A percentile compares a stretch with the other conserved stretches of the same genome.
Evolutionary conservation across 176 grass and related monocot species (phyloP).

Genomic region (Triticum dicoccoides): DNA sequence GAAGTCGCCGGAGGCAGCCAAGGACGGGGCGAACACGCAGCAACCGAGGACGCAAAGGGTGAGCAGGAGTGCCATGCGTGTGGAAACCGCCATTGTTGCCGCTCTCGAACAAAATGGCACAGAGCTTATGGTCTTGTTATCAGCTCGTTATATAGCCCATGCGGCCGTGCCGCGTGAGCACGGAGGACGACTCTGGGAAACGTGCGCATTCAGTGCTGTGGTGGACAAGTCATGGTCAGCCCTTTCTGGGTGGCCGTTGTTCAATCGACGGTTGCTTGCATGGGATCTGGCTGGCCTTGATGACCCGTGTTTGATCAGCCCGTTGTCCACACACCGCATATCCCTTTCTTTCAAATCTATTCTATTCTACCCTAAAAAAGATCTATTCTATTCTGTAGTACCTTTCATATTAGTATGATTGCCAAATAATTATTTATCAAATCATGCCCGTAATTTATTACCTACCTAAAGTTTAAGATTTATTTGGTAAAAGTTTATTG

Average conservation of each 20-base stretch:
- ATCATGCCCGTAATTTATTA: too few relatives aligned
- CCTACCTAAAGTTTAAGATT: too few relatives aligned
- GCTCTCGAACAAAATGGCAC: background rate
- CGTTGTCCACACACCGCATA: background rate
- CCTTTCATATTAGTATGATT: too few relatives aligned
- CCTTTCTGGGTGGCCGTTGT: background rate
- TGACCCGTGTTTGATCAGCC: background rate
- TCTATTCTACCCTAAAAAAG: too few relatives aligned
- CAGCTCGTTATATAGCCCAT: background rate
- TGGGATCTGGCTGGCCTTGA: background rate
- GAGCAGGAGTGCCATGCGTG: background rate
- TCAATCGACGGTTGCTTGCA: background rate
- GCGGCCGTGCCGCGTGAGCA: too few relatives aligned
- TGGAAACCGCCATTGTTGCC: conserved; percentile 19
- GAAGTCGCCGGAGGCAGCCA: conserved; percentile 19
- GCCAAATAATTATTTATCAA: too few relatives aligned
- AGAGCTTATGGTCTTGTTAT: background rate
- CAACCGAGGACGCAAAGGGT: background rate
- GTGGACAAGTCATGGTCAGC: background rate
- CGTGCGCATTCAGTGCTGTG: too few relatives aligned
- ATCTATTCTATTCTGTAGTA: too few relatives aligned
- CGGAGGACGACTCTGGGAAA: too few relatives aligned
- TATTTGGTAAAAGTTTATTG: too few relatives aligned
- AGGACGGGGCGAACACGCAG: background rate
- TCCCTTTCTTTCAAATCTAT: background rate